Base-by-base conservation (phyloP, 2,329 filamentous ascomycete genomes). In the Fusarium camptoceras region DNA sequence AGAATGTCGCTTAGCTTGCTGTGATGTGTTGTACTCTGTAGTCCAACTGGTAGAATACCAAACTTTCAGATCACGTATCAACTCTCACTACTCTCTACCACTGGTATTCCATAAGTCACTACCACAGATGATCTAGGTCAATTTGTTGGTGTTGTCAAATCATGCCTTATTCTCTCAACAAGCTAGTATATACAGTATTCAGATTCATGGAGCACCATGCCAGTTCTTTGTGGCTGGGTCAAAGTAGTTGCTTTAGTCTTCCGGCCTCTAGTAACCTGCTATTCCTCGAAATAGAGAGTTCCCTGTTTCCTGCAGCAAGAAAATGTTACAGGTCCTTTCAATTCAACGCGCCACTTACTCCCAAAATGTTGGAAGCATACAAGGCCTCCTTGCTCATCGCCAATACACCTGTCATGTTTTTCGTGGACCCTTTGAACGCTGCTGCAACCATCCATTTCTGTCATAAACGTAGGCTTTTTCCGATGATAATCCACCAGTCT, bases 241-340 rank as follows among this genome's bases (percentile, higher is more conserved):
- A 43, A 65, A 61, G 55, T 66, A 51, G 56, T 68, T 48, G 50
- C 50, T 57, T 66, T 56, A 59, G 65, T 60, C 67, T 59, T 72
- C 65, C 71, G 70, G 59, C 68, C 62, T 75, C 72, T 75, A 75
- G 64, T 66, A 59, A 37, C 31, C 39, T 46, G 44, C 55, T 43
- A 49, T 65, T 54, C 63, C 56, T 64, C 63, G 34, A 47, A 44
- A 58, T 55, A 53, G 31, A 68, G 41, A 55, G n/a, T 59, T 39
- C 47, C 67, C 51, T 50, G 34, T 55, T 57, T 48, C 49, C 59
- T 50, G 60, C 34, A 59, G 30, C 48, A 46, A 55, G 50, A 44
- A 47, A 58, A 43, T 37, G 34, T 37, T 37, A 56, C 60, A 49
- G 49, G 47, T 28, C 59, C 49, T 54, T 55, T 59, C 54, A 44